Evolutionary conservation across 2,329 filamentous ascomycete genomes (phyloP).

Genomic region (Fonsecaea nubica): DNA sequence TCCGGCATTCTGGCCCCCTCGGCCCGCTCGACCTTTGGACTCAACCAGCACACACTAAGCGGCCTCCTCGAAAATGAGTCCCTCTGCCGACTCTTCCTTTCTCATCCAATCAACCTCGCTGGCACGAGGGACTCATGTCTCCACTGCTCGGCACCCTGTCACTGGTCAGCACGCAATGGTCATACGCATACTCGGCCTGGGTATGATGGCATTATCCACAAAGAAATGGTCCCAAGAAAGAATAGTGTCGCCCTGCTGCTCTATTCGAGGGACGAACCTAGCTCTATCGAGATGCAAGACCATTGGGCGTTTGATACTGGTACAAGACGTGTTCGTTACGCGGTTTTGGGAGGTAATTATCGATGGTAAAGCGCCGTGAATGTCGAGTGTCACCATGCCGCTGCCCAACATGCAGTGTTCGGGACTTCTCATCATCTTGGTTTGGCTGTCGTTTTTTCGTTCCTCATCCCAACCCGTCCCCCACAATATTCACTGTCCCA

Average conservation of each 20-base stretch:
- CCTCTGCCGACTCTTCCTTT: background rate
- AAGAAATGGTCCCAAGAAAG: background rate
- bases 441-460: background rate
- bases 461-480: background rate
- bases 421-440: background rate
- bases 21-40: background rate
- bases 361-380: background rate
- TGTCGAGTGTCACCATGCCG: background rate
- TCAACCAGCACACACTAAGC: background rate
- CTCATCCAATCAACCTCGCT: background rate
- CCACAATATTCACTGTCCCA: background rate
- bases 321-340: background rate
- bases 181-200: background rate
- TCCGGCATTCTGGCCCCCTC: background rate
- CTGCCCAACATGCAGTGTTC: background rate
- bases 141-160: background rate
- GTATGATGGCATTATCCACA: background rate
- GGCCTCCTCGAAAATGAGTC: background rate
- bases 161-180: background rate
- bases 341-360: background rate
- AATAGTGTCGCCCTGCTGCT: background rate
- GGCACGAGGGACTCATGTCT: background rate
- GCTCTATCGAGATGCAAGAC: background rate
- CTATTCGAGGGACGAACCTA: background rate
- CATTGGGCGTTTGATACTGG: background rate